Percentiles rank a stretch among this genome's conserved stretches.
Evolutionary conservation across 306 rosid genomes (phyloP).

Genomic region (Parietaria judaica): DNA sequence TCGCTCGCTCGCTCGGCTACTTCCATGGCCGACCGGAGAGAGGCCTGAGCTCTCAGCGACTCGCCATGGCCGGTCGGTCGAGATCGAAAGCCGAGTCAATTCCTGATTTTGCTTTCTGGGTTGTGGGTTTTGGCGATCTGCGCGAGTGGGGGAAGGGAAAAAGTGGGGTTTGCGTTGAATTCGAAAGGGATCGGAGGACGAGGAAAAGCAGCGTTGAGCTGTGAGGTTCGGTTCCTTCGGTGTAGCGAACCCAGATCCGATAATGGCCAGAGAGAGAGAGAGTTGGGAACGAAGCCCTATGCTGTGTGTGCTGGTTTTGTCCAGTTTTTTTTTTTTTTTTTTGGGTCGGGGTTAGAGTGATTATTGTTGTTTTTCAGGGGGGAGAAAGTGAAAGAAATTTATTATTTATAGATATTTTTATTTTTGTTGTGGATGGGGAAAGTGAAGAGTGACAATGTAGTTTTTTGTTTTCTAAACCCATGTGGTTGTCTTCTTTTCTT

Average conservation of each 20-base stretch:
- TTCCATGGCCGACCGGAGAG: conserved; percentile 59
- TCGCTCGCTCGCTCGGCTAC: conserved; percentile 40
- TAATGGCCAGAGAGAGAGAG: conserved; percentile 15
- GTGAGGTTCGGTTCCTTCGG: conserved; percentile 14
- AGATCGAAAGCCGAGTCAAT: neutral
- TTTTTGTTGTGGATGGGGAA: neutral
- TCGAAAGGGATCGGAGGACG: conserved; percentile 31
- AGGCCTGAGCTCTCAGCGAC: neutral
- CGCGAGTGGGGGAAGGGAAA: no score
- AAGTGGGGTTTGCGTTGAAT: conserved; percentile 6
- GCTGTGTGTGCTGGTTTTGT: conserved; percentile 29
- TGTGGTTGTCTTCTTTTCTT: neutral
- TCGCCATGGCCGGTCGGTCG: conserved; percentile 1
- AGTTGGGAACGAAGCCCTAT: conserved; percentile 58
- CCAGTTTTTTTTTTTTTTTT: conserved; percentile 30
- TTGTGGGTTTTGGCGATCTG: no score
- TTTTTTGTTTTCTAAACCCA: neutral
- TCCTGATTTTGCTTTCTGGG: neutral
- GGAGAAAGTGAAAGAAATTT: conserved; percentile 16
- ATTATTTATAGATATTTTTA: conserved; percentile 1
- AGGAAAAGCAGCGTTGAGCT: conserved; percentile 7
- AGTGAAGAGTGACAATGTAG: neutral
- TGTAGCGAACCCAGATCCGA: conserved; percentile 51
- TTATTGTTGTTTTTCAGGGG: conserved; percentile 15
- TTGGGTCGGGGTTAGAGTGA: conserved; percentile 44